Base-by-base conservation (phyloP, 352 stramenopile genomes). In the Phytopythium delawarense region DNA sequence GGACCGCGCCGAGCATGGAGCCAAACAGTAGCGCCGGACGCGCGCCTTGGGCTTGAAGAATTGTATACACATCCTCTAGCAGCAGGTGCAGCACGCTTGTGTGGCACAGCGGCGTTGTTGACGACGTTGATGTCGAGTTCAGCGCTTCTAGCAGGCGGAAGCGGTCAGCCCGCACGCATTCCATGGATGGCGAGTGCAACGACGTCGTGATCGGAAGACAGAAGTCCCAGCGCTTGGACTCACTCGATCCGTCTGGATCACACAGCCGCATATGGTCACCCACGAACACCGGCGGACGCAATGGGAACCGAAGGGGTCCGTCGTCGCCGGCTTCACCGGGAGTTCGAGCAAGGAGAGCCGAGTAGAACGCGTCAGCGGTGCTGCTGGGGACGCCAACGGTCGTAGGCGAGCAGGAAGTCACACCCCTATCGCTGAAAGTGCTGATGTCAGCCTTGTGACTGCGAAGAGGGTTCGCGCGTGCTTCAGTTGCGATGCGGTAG, bases 61-160 rank as follows among this genome's bases (percentile, higher is more conserved):
- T 69, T 20, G 69, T 63, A 63, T 79, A 85, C 9, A 82, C 71
- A 61, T 85, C 75, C 23, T 79, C 56, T 6, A 88, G 61, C 20
- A 88, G 49, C 68, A 88, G 70, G 59, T 84, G 76, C 42, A 86
- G 62, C 25, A 78, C 68, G 61, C 70, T 86, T 16, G 50, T 70
- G 42, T 77, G 78, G 59, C 78, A 88, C 2, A 71, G 40, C 16
- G 40, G 3, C 40, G 39, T 6, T 48, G 40, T 8, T 44, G 11
- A 15, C 39, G 39, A 3, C 30, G 15, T 21, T 32, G n/a, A 34
- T 12, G 34, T 39, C 11, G 34, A 39, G 34, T 39, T 39, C 12
- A 25, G 23, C n/a, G 34, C 20, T 35, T 51, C 48, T 30, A 52
- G 2, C 61, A 64, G 5, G 25, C 21, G 25, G 32, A 25, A 55